Base-by-base conservation (phyloP, 2,329 filamentous ascomycete genomes). In the Neonectria faginata region DNA sequence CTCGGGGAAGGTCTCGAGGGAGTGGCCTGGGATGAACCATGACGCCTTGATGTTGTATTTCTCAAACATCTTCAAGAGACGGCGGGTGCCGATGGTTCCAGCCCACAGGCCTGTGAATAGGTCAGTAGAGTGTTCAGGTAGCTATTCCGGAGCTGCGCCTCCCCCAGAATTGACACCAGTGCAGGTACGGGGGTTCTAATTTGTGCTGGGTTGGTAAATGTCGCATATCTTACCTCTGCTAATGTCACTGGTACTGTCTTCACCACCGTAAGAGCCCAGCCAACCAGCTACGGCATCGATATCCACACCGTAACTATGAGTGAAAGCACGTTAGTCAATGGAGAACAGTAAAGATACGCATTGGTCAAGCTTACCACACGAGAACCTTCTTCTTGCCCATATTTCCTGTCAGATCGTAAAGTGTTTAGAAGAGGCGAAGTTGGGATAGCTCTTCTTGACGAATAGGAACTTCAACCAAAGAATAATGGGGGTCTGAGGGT, bases 201-300 rank as follows among this genome's bases (percentile, higher is more conserved):
- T 7, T 18, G 9, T 33, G 48, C 7, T 9, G 16, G 85, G 84
- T 9, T 27, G 10, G 8, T 22, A 22, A 22, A 22, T 5, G 22
- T 8, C 16, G 87, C 68, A 64, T 12, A 10, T 7, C 56, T 25
- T 71, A 87, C 89, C 90, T 83, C 91, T 83, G 73, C 87, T 90
- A 67, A 93, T 92, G 70, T 93, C 91, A 73, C 85, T 91, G 3
- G 87, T 88, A n/a, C 86, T 89, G 75, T 93, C 91, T 77, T 93
- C 87, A 48, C 91, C 91, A 20, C 90, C 90, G 72, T 94, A 93
- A 0, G 88, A 91, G 1, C 91, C 91, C 1, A 93, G 81, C 91
- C 91, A 93, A n/a, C 91, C 91, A 5, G 91, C 88, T 2, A 93
- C 89, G 25, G 90, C 91, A 71, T 93, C 91, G 42, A 93, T 90